Evolutionary conservation across 805 yeast species (phyloP), one percentile per base, ranked within the genome.

Genomic region (Saccharomyces kudriavzevii): DNA sequence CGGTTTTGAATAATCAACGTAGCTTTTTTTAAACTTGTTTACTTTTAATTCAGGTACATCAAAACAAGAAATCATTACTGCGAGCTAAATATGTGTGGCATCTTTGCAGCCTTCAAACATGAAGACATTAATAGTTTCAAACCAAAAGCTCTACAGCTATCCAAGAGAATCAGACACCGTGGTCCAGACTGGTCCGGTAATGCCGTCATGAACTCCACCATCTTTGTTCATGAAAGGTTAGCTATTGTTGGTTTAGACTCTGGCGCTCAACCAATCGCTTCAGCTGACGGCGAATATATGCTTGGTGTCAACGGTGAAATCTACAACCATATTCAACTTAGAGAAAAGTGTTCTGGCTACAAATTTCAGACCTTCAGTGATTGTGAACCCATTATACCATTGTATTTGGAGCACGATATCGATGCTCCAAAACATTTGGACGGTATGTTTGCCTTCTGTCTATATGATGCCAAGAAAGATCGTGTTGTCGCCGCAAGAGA

Each of bases 171-270:
- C 71, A 84, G 98, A 75, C 98, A 91, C 75, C 85, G 98, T 75
- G 98, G 98, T 65, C 98, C 98, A 59, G 98, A 91, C 74, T 91
- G 98, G 98, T 79, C 88, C 35, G 98, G 98, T 65, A 89, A 88
- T 82, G 70, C 79, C 58, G 74, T 79, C 59, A 82, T 83, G 69
- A 87, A 87, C 83, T 70, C 75, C 62, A 88, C 96, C 50, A 84
- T 92, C 60, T 74, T 91, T 61, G 83, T 87, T 62, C 97, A 91
- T 71, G 98, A 91, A 77, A 87, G 98, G 77, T 79, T 91, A 70
- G 92, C 97, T 60, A 90, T 92, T 68, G 98, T 91, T 57, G 98
- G 98, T 62, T 79, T 91, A 62, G 96, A 89, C 72, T 77, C 96
- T 46, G 98, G 98, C 67, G 96, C 97, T 56, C 98, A 91, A 75